Conservation (phyloP, 768 basidiomycete genomes). For the Lentinula aciculospora region DNA sequence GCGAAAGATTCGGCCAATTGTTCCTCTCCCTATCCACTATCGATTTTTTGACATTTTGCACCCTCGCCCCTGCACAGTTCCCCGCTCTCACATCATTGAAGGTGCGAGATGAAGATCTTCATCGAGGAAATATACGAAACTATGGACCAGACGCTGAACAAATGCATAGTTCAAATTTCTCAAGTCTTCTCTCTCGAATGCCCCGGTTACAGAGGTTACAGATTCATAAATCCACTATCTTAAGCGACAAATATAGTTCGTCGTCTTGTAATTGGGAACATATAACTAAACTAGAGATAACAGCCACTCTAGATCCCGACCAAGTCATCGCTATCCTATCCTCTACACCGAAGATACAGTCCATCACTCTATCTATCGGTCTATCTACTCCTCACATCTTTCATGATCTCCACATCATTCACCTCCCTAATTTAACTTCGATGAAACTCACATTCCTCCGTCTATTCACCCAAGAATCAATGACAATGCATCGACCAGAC, state of each 20-base stretch:
- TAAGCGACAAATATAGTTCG: background rate
- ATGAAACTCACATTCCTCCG: background rate
- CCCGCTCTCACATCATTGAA: background rate
- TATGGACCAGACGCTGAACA: too few species aligned
- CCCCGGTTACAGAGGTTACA: background rate
- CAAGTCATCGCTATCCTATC: background rate
- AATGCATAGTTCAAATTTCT: background rate
- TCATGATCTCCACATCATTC: background rate
- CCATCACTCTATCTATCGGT: background rate
- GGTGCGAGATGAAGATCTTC: background rate
- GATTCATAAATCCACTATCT: background rate
- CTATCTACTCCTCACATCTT: background rate
- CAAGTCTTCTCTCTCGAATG: background rate
- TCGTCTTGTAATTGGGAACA: too few species aligned
- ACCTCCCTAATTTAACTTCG: background rate
- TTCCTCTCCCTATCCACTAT: background rate
- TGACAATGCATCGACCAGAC: background rate
- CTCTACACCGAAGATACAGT: background rate
- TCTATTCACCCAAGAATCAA: background rate
- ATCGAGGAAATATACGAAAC: background rate
- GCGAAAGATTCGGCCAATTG: background rate
- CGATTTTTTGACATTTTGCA: background rate
- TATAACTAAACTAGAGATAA: background rate
- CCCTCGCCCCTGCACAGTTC: background rate
- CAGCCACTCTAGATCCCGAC: background rate